Conservation (phyloP, 148 eudicot species). For the Camellia granthamiana region DNA sequence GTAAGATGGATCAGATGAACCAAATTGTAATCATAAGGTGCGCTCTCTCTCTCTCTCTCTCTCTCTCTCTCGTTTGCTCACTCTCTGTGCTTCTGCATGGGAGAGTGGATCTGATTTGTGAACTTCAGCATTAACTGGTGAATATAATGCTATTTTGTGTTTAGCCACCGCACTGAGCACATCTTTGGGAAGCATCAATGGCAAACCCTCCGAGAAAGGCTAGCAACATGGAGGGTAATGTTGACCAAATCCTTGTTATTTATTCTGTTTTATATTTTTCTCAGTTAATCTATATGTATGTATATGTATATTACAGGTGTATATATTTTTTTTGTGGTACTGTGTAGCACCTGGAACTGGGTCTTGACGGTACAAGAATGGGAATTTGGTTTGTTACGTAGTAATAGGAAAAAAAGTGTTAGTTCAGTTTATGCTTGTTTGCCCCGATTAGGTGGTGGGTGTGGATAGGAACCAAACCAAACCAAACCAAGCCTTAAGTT, state of each 20-base stretch:
- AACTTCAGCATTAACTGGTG: not conserved
- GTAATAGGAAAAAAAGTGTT: not conserved
- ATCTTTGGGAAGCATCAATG: constrained; percentile 80
- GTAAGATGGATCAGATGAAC: constrained; percentile 97
- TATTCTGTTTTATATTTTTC: too few relatives aligned
- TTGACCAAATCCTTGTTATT: not conserved
- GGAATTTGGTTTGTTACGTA: not conserved
- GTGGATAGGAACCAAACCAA: too few relatives aligned
- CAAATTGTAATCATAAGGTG: constrained; percentile 77
- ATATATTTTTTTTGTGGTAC: not conserved
- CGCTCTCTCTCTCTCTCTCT: too few relatives aligned
- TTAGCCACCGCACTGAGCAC: constrained; percentile 75
- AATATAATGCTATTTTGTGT: constrained; percentile 13
- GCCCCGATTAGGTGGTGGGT: not conserved
- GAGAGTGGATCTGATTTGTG: not conserved
- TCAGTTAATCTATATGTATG: too few relatives aligned
- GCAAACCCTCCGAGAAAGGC: constrained; percentile 66
- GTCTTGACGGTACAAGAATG: not conserved
- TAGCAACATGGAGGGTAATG: constrained; percentile 85
- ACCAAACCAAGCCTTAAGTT: too few relatives aligned
- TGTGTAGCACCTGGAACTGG: not conserved
- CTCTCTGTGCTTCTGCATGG: not conserved
- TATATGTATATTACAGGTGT: not conserved
- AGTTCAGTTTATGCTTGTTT: not conserved
- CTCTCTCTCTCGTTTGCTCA: too few relatives aligned